Base-by-base conservation (phyloP, 2,329 filamentous ascomycete genomes). In the Monilinia fructigena region DNA sequence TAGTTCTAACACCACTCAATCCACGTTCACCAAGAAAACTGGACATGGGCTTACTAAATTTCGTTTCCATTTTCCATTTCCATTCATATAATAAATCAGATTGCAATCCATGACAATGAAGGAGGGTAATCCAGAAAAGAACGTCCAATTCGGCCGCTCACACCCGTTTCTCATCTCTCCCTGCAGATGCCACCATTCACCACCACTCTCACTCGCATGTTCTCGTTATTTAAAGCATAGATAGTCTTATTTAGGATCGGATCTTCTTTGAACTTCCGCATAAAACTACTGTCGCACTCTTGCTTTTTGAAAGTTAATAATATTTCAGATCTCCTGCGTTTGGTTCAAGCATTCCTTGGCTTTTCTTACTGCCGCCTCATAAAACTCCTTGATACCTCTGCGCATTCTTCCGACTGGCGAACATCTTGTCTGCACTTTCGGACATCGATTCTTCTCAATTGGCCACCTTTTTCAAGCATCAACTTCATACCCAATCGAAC, bases 321-420 rank as follows among this genome's bases (percentile, higher is more conserved):
- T 58, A 58, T 58, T 58, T 38, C 38, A 18, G 12, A 26, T 58
- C 62, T 64, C 62, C 62, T 64, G 53, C 62, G 45, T 58, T 16
- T 35, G 53, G 48, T 63, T 35, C 16, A 47, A 20, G 20, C 42
- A 64, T 58, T 64, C 53, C 62, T 64, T 58, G 62, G 40, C 42
- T 50, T 40, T 48, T 23, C 28, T 11, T 53, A 31, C 31, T 53
- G 31, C 28, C 45, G 42, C 54, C 42, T 26, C 48, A 45, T 42
- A 61, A 61, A 66, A 40, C 55, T 61, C 35, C 55, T 45, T 16
- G 28, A 48, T 42, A 31, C n/a, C 58, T 26, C 42, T 58, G 31
- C 42, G 54, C 53, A 64, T 40, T 58, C 62, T 38, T 64, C 3
- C 53, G 3, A 58, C 52, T 20, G 28, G 42, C 59, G 31, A 53